Evolutionary conservation across 352 stramenopile species (phyloP).

Genomic region (Globisporangium cylindrosporum): DNA sequence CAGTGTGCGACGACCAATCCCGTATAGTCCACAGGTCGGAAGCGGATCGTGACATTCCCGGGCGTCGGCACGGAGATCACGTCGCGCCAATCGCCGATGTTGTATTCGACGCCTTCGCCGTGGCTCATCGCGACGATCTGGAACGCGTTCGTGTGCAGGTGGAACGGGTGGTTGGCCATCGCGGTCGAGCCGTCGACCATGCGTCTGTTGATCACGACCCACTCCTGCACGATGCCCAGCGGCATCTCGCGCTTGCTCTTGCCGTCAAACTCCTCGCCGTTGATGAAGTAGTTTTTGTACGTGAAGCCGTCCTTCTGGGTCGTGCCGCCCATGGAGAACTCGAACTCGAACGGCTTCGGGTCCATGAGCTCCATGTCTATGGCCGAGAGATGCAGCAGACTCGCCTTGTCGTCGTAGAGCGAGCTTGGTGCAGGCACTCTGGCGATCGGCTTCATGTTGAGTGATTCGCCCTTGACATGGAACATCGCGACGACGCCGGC

Average conservation of each 20-base stretch:
- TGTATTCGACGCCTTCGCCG: slow-evolving; percentile 64
- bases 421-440: slow-evolving; percentile 32
- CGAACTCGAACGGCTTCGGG: slow-evolving; percentile 41
- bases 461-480: slow-evolving; percentile 39
- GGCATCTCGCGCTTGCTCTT: slow-evolving; percentile 46
- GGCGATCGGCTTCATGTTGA: slow-evolving; percentile 28
- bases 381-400: slow-evolving; percentile 32
- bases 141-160: slow-evolving; percentile 85
- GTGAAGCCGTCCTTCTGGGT: slow-evolving; percentile 53
- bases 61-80: slow-evolving; percentile 71
- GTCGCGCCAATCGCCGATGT: slow-evolving; percentile 78
- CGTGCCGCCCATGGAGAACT: slow-evolving; percentile 51
- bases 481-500: slow-evolving; percentile 56
- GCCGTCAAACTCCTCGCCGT: slow-evolving; percentile 53
- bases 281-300: slow-evolving; percentile 80
- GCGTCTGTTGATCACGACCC: slow-evolving; percentile 61
- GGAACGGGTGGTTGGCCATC: slow-evolving; percentile 79
- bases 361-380: slow-evolving; percentile 33
- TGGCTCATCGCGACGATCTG: slow-evolving; percentile 76
- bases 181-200: slow-evolving; percentile 39
- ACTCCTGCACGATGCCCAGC: slow-evolving; percentile 65
- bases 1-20: slow-evolving; percentile 70
- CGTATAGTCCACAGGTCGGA: slow-evolving; percentile 61
- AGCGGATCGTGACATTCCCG: slow-evolving; percentile 82
- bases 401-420: slow-evolving; percentile 39